phyloP scores from a whole-genome alignment of 176 grass and related monocot genomes.

The Hyparrhenia diplandra region DNA sequence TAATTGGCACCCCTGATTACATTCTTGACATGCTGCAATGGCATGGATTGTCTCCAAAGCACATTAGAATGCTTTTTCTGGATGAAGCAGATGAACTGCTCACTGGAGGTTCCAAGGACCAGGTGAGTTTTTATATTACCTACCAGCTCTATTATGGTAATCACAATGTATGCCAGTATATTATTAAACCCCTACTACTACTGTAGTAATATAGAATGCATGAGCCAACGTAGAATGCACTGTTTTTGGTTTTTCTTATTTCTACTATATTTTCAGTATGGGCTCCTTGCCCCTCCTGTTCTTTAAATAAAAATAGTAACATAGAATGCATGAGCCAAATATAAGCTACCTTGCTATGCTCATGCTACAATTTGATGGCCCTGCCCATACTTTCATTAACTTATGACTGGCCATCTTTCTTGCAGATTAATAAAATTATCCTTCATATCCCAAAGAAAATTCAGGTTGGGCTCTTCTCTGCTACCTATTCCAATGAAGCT shows the following conservation, averaged over 20 bases:
- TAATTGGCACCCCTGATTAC: slow-evolving; percentile 41
- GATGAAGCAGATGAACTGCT: slow-evolving; percentile 13
- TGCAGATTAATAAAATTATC: slow-evolving; percentile 58
- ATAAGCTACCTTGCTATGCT: background rate
- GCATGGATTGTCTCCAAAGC: slow-evolving; percentile 36
- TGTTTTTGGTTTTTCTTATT: no score
- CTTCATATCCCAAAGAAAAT: slow-evolving; percentile 49
- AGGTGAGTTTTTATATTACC: slow-evolving; percentile 43
- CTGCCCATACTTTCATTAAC: background rate
- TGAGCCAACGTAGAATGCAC: no score
- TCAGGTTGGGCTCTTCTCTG: slow-evolving; percentile 64
- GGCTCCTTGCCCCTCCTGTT: no score
- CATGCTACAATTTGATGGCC: background rate
- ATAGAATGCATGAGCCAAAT: background rate
- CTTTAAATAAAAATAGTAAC: no score
- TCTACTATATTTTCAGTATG: no score
- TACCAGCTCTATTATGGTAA: background rate
- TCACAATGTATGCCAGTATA: no score
- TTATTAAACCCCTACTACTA: no score
- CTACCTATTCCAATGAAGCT: slow-evolving; percentile 46
- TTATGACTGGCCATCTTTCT: background rate
- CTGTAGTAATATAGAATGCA: no score
- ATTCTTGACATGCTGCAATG: slow-evolving; percentile 51
- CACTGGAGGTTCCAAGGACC: slow-evolving; percentile 60
- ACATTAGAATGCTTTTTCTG: slow-evolving; percentile 66